phyloP scores from a whole-genome alignment of 192 early-diverging fungal genomes.

The Coemansia reversa region DNA sequence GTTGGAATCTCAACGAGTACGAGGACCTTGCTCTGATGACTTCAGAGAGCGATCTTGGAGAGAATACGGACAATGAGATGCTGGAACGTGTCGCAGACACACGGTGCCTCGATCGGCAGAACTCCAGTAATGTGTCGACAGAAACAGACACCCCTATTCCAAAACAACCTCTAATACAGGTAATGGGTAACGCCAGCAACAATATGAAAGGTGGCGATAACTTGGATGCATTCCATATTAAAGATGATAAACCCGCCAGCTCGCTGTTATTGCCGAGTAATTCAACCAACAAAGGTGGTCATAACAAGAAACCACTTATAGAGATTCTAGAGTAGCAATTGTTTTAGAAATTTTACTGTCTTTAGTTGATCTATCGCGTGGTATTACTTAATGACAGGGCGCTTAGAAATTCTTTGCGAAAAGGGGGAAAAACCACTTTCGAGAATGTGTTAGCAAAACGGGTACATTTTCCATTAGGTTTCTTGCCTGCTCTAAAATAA shows the following conservation, averaged over 20 bases:
- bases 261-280: background rate
- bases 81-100: too few relatives aligned
- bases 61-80: background rate
- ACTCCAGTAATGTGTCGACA: background rate
- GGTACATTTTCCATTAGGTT: too few relatives aligned
- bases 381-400: too few relatives aligned
- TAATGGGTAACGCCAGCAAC: background rate
- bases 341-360: background rate
- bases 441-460: too few relatives aligned
- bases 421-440: too few relatives aligned
- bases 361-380: too few relatives aligned
- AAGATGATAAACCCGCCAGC: background rate
- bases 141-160: background rate
- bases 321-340: constrained; percentile 1
- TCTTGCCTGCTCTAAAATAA: too few relatives aligned
- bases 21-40: constrained; percentile 67
- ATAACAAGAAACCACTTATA: constrained; percentile 5
- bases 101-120: too few relatives aligned
- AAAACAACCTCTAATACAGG: constrained; percentile 2
- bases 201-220: background rate
- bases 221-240: too few relatives aligned
- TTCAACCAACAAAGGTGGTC: too few relatives aligned
- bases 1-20: constrained; percentile 78
- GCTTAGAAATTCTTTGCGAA: too few relatives aligned
- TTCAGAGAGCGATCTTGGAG: constrained; percentile 39